Conservation (phyloP, 2,329 filamentous ascomycete species). For the Paecilomyces fulvus region DNA sequence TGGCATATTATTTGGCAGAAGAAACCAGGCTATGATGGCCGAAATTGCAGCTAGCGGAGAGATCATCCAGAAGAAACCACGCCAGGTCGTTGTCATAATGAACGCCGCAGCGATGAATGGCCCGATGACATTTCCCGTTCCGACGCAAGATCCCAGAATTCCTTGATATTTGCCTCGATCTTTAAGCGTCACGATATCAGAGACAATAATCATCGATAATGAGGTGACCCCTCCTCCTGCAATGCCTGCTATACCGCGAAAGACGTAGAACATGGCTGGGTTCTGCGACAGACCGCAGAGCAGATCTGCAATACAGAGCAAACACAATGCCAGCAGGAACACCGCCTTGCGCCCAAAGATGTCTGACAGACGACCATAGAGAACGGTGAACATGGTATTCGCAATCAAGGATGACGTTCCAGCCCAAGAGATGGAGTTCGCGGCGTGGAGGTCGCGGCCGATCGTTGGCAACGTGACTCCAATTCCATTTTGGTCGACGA, state of each 20-base stretch:
- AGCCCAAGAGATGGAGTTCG: constrained; percentile 55
- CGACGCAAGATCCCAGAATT: constrained; percentile 38
- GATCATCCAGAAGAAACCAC: constrained; percentile 43
- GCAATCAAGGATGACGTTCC: constrained; percentile 63
- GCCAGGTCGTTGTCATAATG: constrained; percentile 35
- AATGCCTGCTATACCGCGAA: constrained; percentile 53
- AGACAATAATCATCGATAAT: constrained; percentile 54
- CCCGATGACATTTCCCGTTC: constrained; percentile 39
- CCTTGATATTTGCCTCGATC: constrained; percentile 50
- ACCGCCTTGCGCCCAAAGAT: constrained; percentile 54
- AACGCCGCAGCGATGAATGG: constrained; percentile 42
- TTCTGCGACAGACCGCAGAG: constrained; percentile 51
- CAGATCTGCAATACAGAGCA: constrained; percentile 50
- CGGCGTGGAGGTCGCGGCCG: constrained; percentile 38
- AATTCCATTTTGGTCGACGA: constrained; percentile 52
- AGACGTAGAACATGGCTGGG: constrained; percentile 52
- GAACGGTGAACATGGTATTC: constrained; percentile 56
- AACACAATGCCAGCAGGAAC: constrained; percentile 44
- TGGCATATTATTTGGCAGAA: constrained; percentile 45
- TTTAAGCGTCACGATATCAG: constrained; percentile 51
- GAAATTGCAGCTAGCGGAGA: constrained; percentile 43
- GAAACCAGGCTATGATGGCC: constrained; percentile 40
- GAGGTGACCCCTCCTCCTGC: constrained; percentile 54
- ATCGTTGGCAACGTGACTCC: constrained; percentile 47
- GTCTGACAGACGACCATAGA: constrained; percentile 56